Evolutionary conservation across 2,329 filamentous ascomycete species (phyloP), one percentile per base, ranked within the genome.

Genomic region (Apiospora sp.): DNA sequence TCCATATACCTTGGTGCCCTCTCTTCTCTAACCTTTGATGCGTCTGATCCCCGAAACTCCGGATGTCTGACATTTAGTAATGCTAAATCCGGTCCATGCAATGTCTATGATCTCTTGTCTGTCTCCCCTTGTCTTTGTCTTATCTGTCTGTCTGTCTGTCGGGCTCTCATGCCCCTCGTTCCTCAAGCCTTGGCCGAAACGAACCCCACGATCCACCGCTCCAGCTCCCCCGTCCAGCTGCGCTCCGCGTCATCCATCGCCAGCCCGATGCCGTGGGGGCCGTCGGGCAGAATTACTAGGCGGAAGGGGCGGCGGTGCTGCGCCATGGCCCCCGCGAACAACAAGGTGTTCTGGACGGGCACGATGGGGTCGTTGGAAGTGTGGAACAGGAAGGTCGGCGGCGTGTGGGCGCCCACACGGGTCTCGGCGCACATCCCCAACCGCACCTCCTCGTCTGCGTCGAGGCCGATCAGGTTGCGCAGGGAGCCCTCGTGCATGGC

Each of bases 381-480:
- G 72, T 81, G 80, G 72, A 82, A 83, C n/a, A 81, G 41, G 75
- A 84, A 83, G 5, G 79, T 80, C 44, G 81, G 80, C 72, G 77
- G 81, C 73, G 78, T 78, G 22, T 69, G 49, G 6, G 41, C 71
- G 10, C 72, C 72, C 2, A 81, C 78, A 12, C 72, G 75, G 30
- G 76, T 77, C 73, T 80, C 76, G 14, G 79, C 78, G 10, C 75
- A 78, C 72, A 79, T 73, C 24, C 64, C 41, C 3, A 67, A 51
- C 10, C 75, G 71, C 71, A 75, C 71, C 46, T 71, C 71, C 5
- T 70, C 69, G 41, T 48, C n/a, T 58, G 72, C 68, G 14, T 71
- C 64, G 44, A 73, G 72, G 16, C 77, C 77, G 24, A 78, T 69
- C n/a, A 79, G 73, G 67, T 76, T 75, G 41, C 69, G 73, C 34